phyloP scores from a whole-genome alignment of 2,329 filamentous ascomycete species.

The Thyridium curvatum region DNA sequence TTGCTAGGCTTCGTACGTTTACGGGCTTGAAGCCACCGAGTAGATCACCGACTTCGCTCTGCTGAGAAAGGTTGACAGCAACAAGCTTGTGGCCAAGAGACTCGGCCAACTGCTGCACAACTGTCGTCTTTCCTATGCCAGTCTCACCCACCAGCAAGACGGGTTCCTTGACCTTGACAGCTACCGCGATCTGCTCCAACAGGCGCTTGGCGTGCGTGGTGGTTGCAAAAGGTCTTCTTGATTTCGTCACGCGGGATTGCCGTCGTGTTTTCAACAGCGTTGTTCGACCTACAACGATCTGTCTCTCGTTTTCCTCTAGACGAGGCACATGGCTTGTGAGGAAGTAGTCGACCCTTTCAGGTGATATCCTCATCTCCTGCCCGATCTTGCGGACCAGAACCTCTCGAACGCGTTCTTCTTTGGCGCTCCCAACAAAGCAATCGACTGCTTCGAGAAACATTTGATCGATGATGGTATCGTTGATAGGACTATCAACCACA shows the following conservation, averaged over 20 bases:
- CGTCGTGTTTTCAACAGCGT: slow-evolving; percentile 53
- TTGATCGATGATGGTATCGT: slow-evolving; percentile 66
- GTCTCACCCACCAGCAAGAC: slow-evolving; percentile 96
- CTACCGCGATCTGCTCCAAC: slow-evolving; percentile 81
- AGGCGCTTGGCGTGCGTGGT: slow-evolving; percentile 79
- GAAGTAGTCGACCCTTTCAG: slow-evolving; percentile 73
- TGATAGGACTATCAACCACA: slow-evolving; percentile 58
- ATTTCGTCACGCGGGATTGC: slow-evolving; percentile 41
- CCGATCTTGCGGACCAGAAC: slow-evolving; percentile 66
- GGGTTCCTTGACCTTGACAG: slow-evolving; percentile 79
- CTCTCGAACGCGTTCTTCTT: slow-evolving; percentile 54
- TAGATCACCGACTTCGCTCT: slow-evolving; percentile 94
- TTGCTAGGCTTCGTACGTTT: slow-evolving; percentile 77
- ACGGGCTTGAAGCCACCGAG: slow-evolving; percentile 96
- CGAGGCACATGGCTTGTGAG: slow-evolving; percentile 66
- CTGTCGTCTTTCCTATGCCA: slow-evolving; percentile 95
- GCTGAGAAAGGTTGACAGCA: slow-evolving; percentile 93
- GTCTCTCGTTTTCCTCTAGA: slow-evolving; percentile 54
- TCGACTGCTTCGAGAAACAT: slow-evolving; percentile 94
- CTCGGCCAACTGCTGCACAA: slow-evolving; percentile 85
- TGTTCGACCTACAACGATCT: slow-evolving; percentile 60
- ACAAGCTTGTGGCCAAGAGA: slow-evolving; percentile 80
- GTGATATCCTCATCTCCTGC: slow-evolving; percentile 79
- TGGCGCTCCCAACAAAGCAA: slow-evolving; percentile 80
- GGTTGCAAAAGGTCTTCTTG: slow-evolving; percentile 71